A percentile compares a stretch with the other conserved stretches of the same genome.
Conservation (phyloP, 441 rosid genomes). For the Flueggea neowawraea region DNA sequence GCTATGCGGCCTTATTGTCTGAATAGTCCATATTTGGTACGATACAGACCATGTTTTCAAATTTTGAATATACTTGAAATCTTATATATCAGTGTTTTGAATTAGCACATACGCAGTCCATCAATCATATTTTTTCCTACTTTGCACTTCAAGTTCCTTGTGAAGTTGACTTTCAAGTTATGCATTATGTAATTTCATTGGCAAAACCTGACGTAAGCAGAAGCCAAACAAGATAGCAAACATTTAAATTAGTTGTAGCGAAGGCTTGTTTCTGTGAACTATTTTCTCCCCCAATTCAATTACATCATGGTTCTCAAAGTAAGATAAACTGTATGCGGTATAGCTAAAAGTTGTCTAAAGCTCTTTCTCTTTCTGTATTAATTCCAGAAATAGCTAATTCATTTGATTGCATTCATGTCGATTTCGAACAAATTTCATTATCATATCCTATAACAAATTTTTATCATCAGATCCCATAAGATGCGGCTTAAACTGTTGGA, state of each 20-base stretch:
- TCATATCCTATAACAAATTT: constrained; percentile 8
- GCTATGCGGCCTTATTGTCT: not conserved
- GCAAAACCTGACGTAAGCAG: no score
- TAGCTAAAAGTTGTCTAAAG: not conserved
- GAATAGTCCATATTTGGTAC: not conserved
- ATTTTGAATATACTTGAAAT: not conserved
- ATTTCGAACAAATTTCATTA: not conserved
- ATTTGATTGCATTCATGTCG: not conserved
- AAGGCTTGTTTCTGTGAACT: no score
- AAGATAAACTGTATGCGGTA: constrained; percentile 22
- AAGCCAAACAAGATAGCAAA: no score
- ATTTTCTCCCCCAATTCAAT: constrained; percentile 44
- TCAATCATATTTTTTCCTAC: no score
- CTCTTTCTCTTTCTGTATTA: no score
- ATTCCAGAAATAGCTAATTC: no score
- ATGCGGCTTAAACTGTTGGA: constrained; percentile 52
- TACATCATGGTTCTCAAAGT: constrained; percentile 82
- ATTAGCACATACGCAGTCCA: no score
- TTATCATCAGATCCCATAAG: constrained; percentile 64
- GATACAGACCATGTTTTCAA: not conserved
- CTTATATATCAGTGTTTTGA: no score
- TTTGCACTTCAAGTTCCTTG: no score
- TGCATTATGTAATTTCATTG: no score
- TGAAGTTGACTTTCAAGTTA: no score
- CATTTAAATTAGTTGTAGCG: no score